Percentiles rank a stretch among this genome's conserved stretches.
Evolutionary conservation across 1,284 basidiomycete genomes (phyloP).

Genomic region (Microbotryomycetes sp.): DNA sequence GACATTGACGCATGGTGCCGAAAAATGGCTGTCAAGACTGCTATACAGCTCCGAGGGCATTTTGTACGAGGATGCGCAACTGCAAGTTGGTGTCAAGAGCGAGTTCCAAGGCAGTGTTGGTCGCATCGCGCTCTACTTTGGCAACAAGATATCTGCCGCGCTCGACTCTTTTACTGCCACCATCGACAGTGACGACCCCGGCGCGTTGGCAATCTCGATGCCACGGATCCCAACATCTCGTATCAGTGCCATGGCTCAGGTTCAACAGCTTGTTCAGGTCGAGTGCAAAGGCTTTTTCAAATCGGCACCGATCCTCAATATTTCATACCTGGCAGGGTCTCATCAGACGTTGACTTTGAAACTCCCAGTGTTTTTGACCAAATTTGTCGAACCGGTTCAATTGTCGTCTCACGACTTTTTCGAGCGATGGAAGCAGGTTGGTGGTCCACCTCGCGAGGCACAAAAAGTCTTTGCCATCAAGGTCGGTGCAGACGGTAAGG

Average conservation of each 20-base stretch:
- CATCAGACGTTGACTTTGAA: constrained; percentile 78
- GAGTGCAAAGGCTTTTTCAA: constrained; percentile 87
- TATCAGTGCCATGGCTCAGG: constrained; percentile 75
- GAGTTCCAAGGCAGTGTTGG: constrained; percentile 89
- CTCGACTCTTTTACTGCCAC: constrained; percentile 84
- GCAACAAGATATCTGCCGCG: constrained; percentile 78
- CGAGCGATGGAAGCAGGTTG: constrained; percentile 95
- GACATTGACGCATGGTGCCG: constrained; percentile 40
- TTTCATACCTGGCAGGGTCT: constrained; percentile 88
- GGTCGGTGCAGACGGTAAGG: constrained; percentile 58
- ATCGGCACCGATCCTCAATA: constrained; percentile 68
- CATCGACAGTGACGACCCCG: constrained; percentile 64
- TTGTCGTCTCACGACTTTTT: constrained; percentile 83
- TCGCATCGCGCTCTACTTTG: constrained; percentile 86
- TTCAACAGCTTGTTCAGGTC: constrained; percentile 85
- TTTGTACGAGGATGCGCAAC: constrained; percentile 88
- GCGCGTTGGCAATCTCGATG: constrained; percentile 71
- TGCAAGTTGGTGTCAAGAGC: constrained; percentile 94
- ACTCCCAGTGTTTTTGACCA: constrained; percentile 78
- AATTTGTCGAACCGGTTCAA: constrained; percentile 89
- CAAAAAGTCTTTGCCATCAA: constrained; percentile 79
- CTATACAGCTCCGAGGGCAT: constrained; percentile 77
- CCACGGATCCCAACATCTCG: constrained; percentile 75
- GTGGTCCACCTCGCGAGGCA: constrained; percentile 84
- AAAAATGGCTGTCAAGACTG: constrained; percentile 78